Conservation (phyloP, 129 eudicot species). For the Apium graveolens region DNA sequence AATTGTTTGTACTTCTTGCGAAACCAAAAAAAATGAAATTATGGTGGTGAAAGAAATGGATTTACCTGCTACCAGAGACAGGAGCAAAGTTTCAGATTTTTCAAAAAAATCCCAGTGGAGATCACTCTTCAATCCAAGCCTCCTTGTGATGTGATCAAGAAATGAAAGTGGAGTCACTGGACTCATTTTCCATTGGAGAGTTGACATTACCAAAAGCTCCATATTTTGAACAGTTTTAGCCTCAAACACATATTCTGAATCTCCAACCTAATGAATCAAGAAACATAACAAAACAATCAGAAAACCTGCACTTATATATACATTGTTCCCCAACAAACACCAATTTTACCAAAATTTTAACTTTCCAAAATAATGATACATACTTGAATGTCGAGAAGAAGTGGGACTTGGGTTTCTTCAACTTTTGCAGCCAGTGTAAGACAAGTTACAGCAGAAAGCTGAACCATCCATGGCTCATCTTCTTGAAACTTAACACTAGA, state of each 20-base stretch:
- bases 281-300: not conserved
- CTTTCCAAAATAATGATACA: too few relatives aligned
- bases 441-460: slow-evolving; percentile 50
- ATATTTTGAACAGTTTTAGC: slow-evolving; percentile 70
- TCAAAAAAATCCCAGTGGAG: slow-evolving; percentile 63
- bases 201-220: slow-evolving; percentile 86
- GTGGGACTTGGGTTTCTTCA: slow-evolving; percentile 54
- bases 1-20: not conserved
- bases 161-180: slow-evolving; percentile 87
- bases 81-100: slow-evolving; percentile 53
- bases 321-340: too few relatives aligned
- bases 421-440: slow-evolving; percentile 64
- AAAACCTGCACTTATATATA: too few relatives aligned
- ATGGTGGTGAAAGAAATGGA: not conserved
- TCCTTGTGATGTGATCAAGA: slow-evolving; percentile 80
- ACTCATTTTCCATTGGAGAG: slow-evolving; percentile 84
- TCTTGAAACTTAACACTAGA: slow-evolving; percentile 23
- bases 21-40: not conserved
- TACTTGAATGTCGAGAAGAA: slow-evolving; percentile 56
- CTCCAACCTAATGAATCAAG: slow-evolving; percentile 44
- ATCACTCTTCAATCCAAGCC: slow-evolving; percentile 66
- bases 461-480: slow-evolving; percentile 59
- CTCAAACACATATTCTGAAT: slow-evolving; percentile 50
- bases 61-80: slow-evolving; percentile 54
- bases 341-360: too few relatives aligned